A percentile compares a stretch with the other conserved stretches of the same genome.
Conservation (phyloP, 495 filamentous ascomycete species). For the Aspergillus olivimuriae region DNA sequence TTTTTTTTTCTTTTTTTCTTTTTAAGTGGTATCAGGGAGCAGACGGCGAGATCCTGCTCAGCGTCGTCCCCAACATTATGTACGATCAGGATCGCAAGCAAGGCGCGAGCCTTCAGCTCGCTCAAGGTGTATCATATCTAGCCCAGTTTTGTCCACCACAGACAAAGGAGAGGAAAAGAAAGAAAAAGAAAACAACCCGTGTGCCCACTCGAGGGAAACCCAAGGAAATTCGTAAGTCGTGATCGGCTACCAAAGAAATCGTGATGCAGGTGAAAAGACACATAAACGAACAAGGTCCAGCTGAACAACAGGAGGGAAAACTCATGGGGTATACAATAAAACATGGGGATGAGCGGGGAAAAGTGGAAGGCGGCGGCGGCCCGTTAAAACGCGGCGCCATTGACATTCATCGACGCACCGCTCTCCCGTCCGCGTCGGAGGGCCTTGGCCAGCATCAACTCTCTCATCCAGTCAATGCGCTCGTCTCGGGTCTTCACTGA, state of each 20-base stretch:
- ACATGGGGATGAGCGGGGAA: background rate
- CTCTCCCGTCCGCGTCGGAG: constrained; percentile 66
- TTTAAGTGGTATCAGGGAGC: too few species aligned
- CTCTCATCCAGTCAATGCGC: constrained; percentile 96
- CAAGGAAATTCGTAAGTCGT: background rate
- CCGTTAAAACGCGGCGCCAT: constrained; percentile 67
- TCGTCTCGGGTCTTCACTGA: constrained; percentile 81
- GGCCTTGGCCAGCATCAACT: constrained; percentile 94
- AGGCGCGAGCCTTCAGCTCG: constrained; percentile 10
- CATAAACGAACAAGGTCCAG: background rate
- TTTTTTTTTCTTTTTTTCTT: too few species aligned
- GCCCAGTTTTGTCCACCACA: background rate
- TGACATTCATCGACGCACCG: constrained; percentile 74
- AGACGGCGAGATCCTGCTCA: constrained; percentile 12
- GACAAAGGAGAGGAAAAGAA: constrained; percentile 1
- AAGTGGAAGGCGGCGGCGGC: background rate
- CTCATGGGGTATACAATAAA: background rate
- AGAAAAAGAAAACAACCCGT: background rate
- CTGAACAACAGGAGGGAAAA: background rate
- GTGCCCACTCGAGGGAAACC: background rate
- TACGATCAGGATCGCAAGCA: constrained; percentile 1
- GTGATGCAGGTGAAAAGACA: too few species aligned
- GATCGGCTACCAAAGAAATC: background rate
- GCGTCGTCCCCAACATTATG: constrained; percentile 6
- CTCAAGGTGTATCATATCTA: constrained; percentile 7